A percentile compares a stretch with the other conserved stretches of the same genome.
Conservation (phyloP, 352 stramenopile genomes). For the Globisporangium viniferum region DNA sequence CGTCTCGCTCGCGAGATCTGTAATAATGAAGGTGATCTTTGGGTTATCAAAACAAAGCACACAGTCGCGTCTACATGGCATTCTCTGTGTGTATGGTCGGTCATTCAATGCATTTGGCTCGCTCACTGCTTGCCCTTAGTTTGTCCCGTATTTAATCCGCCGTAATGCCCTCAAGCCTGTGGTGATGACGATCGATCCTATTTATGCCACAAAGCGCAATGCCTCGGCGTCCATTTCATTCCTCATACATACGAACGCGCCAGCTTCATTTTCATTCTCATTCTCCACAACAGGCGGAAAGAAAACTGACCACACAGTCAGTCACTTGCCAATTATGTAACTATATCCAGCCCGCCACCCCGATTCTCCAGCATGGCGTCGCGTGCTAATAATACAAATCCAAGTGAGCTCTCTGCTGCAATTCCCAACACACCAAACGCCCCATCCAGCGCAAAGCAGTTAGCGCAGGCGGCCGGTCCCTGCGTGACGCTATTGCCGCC, state of each 20-base stretch:
- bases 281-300: not conserved
- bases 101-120: not conserved
- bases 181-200: not conserved
- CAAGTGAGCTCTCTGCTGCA: not conserved
- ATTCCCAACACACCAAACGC: not conserved
- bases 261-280: too few relatives aligned
- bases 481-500: not conserved
- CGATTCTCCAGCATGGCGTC: not conserved
- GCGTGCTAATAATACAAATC: not conserved
- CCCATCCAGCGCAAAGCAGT: not conserved
- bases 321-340: too few relatives aligned
- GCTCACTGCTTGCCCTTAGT: not conserved
- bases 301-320: not conserved
- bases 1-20: not conserved
- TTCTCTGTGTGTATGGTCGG: not conserved
- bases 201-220: not conserved
- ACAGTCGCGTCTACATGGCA: not conserved
- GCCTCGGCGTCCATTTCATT: not conserved
- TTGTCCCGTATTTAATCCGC: not conserved
- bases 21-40: conserved; percentile 18
- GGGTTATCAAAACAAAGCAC: not conserved
- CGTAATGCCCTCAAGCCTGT: not conserved
- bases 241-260: too few relatives aligned
- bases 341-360: not conserved
- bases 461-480: not conserved